phyloP scores from a whole-genome alignment of 176 grass and related monocot genomes.

The Hsuehochloa calcarea region DNA sequence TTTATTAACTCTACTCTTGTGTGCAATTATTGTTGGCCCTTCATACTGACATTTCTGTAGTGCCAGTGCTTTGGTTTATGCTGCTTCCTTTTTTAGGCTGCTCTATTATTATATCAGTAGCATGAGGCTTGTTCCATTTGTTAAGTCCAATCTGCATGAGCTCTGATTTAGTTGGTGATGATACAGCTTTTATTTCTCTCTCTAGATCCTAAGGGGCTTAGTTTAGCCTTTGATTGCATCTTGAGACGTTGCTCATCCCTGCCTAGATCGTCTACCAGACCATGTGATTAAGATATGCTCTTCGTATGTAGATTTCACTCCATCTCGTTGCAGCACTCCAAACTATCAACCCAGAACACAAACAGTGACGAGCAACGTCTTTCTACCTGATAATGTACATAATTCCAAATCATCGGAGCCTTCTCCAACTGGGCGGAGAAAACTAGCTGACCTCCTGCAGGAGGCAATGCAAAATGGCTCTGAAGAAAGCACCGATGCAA shows the following conservation, averaged over 20 bases:
- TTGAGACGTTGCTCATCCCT: too few relatives aligned
- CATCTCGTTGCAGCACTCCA: conserved; percentile 80
- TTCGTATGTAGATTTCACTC: conserved; percentile 79
- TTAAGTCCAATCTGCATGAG: conserved; percentile 32
- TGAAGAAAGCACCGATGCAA: conserved; percentile 14
- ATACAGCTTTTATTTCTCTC: conserved; percentile 25
- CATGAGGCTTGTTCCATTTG: conserved; percentile 27
- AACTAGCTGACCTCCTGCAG: conserved; percentile 65
- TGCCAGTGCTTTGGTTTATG: conserved; percentile 7
- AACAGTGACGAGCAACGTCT: conserved; percentile 39
- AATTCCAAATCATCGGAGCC: conserved; percentile 62
- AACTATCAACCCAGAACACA: conserved; percentile 50
- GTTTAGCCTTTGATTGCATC: conserved; percentile 33
- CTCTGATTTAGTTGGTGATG: conserved; percentile 34
- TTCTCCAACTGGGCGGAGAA: conserved; percentile 74
- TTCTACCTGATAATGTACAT: conserved; percentile 27
- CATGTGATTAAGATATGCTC: conserved; percentile 1
- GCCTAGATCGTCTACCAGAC: neutral
- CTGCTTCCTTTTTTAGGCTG: conserved; percentile 8
- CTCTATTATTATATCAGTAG: conserved; percentile 16
- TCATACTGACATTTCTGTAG: conserved; percentile 18
- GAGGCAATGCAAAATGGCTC: conserved; percentile 45
- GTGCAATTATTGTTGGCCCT: neutral
- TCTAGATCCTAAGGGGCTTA: conserved; percentile 28
- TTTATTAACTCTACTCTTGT: neutral